Evolutionary conservation across 495 filamentous ascomycete species (phyloP), one percentile per base, ranked within the genome.

Genomic region (Daldinia bambusicola): DNA sequence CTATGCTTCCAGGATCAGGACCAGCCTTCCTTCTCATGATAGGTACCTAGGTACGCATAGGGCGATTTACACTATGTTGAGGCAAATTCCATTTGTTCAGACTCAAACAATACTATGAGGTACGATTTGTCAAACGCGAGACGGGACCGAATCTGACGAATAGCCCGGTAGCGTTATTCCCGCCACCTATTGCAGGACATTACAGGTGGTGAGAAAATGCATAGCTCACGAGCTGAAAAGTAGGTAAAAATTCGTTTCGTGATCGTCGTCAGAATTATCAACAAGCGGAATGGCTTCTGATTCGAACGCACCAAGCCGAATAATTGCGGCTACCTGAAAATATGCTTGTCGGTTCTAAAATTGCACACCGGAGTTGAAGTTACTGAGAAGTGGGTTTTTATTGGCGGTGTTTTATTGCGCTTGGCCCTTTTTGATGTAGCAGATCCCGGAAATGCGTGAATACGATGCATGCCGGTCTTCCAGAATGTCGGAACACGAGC

Each of bases 381-480:
- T 12, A 12, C 18, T 16, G 32, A 4, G 7, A 9, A 22, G 34
- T 41, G 32, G n/a, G 30, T 38, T 12, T 12, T 57, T 9, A 38
- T 38, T 57, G 20, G 36, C 7, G 6, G 32, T 41, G 36, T 18
- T 48, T 48, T 48, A 22, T 10, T 48, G 43, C 18, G 43, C 43
- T 18, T 48, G 41, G 2, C 16, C 16, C 7, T 40, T 38, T 37
- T 2, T 10, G 55, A 37, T 6, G 31, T 38, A 38, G 55, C 26
- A 31, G 7, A 57, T 37, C n/a, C n/a, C 34, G 55, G 34, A 20
- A 20, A 40, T 26, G 55, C 34, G n/a, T 57, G 55, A 57, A 57
- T 38, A 57, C 55, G 55, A 40, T 57, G 32, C 43, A 20, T 22
- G 20, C n/a, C 10, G 20, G 43, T 36, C 34, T 10, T 6, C 34